Evolutionary conservation across 345 rosid species (phyloP).

Genomic region (Populus deltoides): DNA sequence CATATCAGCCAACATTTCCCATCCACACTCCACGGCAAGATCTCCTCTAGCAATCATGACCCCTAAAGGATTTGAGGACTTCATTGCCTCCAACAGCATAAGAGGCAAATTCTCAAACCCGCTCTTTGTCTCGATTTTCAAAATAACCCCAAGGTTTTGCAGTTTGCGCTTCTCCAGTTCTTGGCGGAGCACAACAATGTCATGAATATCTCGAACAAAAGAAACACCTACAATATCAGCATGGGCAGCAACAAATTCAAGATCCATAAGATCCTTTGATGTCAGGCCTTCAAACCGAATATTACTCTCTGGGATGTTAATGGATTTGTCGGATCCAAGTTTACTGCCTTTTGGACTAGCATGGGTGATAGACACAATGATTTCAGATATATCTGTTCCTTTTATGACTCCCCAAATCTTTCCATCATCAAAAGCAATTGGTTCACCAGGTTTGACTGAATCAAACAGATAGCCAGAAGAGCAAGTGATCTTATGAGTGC

Average conservation of each 20-base stretch:
- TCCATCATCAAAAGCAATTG: conserved; percentile 68
- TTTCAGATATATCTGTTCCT: conserved; percentile 54
- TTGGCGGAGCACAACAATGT: conserved; percentile 48
- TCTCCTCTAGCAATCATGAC: conserved; percentile 77
- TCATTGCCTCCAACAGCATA: conserved; percentile 62
- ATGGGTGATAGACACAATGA: conserved; percentile 56
- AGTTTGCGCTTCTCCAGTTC: conserved; percentile 54
- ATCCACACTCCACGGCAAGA: conserved; percentile 81
- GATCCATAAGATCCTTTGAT: conserved; percentile 65
- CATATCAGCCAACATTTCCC: conserved; percentile 62
- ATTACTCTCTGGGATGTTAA: conserved; percentile 62
- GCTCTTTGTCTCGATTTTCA: conserved; percentile 62
- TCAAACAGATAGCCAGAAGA: conserved; percentile 59
- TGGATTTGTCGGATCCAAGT: conserved; percentile 66
- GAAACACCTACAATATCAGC: conserved; percentile 74
- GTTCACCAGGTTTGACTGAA: conserved; percentile 61
- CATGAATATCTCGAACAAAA: conserved; percentile 50
- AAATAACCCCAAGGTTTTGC: conserved; percentile 46
- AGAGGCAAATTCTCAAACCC: conserved; percentile 52
- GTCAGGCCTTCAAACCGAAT: conserved; percentile 60
- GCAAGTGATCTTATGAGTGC: conserved; percentile 51
- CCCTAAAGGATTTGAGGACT: conserved; percentile 57
- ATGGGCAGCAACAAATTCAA: conserved; percentile 57
- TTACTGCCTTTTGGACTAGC: conserved; percentile 59
- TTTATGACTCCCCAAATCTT: conserved; percentile 61